A percentile compares a stretch with the other conserved stretches of the same genome.
Evolutionary conservation across 2,329 filamentous ascomycete genomes (phyloP).

Genomic region (Pseudonectria foliicola): DNA sequence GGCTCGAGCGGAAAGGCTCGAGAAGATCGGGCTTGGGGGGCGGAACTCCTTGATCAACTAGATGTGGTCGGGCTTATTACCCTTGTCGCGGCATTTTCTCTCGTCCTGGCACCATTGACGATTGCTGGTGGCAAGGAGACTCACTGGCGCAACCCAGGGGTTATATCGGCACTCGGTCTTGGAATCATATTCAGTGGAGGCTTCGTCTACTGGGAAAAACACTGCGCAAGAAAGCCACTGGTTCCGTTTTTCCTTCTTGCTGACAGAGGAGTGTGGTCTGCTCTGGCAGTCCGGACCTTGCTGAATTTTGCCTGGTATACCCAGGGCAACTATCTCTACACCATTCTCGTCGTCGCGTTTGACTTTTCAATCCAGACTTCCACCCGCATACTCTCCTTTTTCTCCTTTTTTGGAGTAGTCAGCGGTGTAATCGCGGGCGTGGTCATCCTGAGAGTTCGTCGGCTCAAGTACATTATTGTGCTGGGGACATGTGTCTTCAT

Average conservation of each 20-base stretch:
- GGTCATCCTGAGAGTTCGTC: slow-evolving; percentile 43
- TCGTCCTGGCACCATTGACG: slow-evolving; percentile 45
- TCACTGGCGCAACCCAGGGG: slow-evolving; percentile 43
- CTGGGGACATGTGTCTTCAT: slow-evolving; percentile 49
- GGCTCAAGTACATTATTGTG: slow-evolving; percentile 52
- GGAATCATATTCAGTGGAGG: slow-evolving; percentile 41
- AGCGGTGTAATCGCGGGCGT: slow-evolving; percentile 45
- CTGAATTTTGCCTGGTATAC: slow-evolving; percentile 49
- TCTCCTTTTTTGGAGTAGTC: slow-evolving; percentile 46
- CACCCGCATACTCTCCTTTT: slow-evolving; percentile 50
- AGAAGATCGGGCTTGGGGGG: slow-evolving; percentile 23
- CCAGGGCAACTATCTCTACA: slow-evolving; percentile 54
- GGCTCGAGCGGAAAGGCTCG: neutral
- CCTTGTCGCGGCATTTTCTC: slow-evolving; percentile 37
- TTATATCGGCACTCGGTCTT: slow-evolving; percentile 44
- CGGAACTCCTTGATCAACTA: slow-evolving; percentile 49
- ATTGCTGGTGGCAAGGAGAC: slow-evolving; percentile 42
- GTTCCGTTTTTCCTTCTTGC: slow-evolving; percentile 50
- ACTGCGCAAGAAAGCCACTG: slow-evolving; percentile 41
- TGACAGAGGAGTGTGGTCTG: slow-evolving; percentile 55
- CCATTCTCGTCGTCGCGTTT: slow-evolving; percentile 51
- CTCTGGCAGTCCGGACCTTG: slow-evolving; percentile 45
- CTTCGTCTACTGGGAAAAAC: slow-evolving; percentile 48
- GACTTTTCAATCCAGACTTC: slow-evolving; percentile 47
- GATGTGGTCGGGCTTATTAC: slow-evolving; percentile 43